These are phyloP conservation scores for Sporormia fimetaria DNA, from an alignment of 495 filamentous ascomycete species.

Conservation along the genomic window DNA sequence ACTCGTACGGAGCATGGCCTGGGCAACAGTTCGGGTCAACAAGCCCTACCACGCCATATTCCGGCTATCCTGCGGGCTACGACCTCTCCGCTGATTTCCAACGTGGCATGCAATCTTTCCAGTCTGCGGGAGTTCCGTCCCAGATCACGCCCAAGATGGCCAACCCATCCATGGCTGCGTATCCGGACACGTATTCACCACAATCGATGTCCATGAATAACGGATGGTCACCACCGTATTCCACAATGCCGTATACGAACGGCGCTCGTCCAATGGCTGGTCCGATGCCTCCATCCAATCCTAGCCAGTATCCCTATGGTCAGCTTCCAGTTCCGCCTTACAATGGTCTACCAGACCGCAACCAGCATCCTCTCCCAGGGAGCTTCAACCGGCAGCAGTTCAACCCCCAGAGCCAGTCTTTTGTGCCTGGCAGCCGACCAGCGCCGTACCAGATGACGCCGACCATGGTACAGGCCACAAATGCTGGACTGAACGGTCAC, in stretches of 20 bases:
- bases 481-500: slow-evolving; percentile 13
- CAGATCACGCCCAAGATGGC: slow-evolving; percentile 26
- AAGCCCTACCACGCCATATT: slow-evolving; percentile 9
- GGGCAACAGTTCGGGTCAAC: slow-evolving; percentile 8
- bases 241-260: slow-evolving; percentile 28
- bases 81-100: slow-evolving; percentile 31
- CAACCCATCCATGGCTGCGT: slow-evolving; percentile 17
- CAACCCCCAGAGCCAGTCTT: slow-evolving; percentile 85
- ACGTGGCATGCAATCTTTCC: slow-evolving; percentile 30
- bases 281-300: slow-evolving; percentile 31
- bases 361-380: slow-evolving; percentile 65
- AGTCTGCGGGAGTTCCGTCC: slow-evolving; percentile 12
- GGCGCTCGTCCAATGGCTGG: slow-evolving; percentile 31
- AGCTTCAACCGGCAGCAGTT: slow-evolving; percentile 75
- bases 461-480: too few relatives aligned
- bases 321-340: slow-evolving; percentile 62
- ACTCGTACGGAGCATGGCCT: slow-evolving; percentile 18
- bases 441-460: slow-evolving; percentile 13
- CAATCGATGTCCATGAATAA: slow-evolving; percentile 21
- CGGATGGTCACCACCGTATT: slow-evolving; percentile 22
- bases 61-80: slow-evolving; percentile 19
- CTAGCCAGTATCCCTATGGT: slow-evolving; percentile 59
- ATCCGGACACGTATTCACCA: slow-evolving; percentile 20
- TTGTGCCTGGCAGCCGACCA: slow-evolving; percentile 49
- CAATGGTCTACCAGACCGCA: slow-evolving; percentile 48